Base-by-base conservation (phyloP, 139 green algal genomes). In the Chlamydomonas incerta region DNA sequence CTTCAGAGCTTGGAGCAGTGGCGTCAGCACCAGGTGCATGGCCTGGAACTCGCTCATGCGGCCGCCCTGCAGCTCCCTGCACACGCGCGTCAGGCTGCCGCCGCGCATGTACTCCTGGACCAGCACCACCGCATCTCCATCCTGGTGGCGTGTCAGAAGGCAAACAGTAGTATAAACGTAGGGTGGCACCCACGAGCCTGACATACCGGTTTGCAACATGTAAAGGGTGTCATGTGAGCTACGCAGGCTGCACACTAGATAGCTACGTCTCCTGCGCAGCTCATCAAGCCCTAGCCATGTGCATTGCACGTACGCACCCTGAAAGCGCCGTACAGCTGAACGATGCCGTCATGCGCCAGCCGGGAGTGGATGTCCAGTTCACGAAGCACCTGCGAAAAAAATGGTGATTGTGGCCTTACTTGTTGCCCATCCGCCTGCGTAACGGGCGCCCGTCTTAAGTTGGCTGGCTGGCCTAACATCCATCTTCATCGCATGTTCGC, bases 11-110 rank as follows among this genome's bases (percentile, higher is more conserved):
- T 81, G 63, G 63, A 92, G 85, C 73, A 92, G 86, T 11, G 89
- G 89, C 62, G 83, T 60, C 75, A 92, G 75, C 85, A 92, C 85
- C 70, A 88, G 80, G 70, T 92, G 85, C 69, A 88, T 70, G 37
- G 89, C 89, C 17, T 81, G 55, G 18, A 69, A 68, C 89, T 92
- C 89, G 24, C 65, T 79, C 63, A 92, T 74, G 55, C 89, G 82
- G 33, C 85, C 88, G 62, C 85, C 74, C 6, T 50, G 41, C 57
- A 81, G 55, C 70, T 76, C 74, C 75, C 83, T 70, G 28, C 87
- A 67, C 60, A 85, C 81, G 31, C 31, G 70, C 37, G 83, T 75
- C 47, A 88, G 75, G 70, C 85, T 74, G 47, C 87, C 87, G 20
- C 82, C 87, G 33, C 83, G 74, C 23, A 80, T 75, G 41, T 87